Evolutionary conservation across 805 yeast species (phyloP).

Genomic region (Komagataella kurtzmanii): DNA sequence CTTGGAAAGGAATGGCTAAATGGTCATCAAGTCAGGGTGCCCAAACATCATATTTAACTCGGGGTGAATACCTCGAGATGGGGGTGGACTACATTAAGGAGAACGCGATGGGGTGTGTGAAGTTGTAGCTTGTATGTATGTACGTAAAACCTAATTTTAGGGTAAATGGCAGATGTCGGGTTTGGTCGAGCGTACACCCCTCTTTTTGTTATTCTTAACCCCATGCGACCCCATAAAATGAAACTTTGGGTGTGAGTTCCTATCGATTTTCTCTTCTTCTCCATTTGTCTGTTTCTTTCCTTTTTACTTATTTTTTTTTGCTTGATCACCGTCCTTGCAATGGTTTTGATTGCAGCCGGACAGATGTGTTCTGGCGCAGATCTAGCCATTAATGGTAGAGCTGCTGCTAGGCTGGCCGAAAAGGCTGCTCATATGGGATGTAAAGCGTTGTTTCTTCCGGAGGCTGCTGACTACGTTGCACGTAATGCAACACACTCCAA

Average conservation of each 20-base stretch:
- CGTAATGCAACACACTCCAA: constrained; percentile 53
- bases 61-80: constrained; percentile 69
- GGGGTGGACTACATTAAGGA: constrained; percentile 87
- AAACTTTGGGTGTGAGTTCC: not conserved
- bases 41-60: constrained; percentile 38
- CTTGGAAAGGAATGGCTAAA: constrained; percentile 91
- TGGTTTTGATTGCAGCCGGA: constrained; percentile 68
- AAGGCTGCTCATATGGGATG: constrained; percentile 51
- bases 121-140: constrained; percentile 4
- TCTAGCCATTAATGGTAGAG: constrained; percentile 41
- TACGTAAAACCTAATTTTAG: not conserved
- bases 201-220: not conserved
- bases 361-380: constrained; percentile 70
- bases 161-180: not conserved
- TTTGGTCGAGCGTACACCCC: not conserved
- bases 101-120: constrained; percentile 51
- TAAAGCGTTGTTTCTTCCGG: constrained; percentile 73
- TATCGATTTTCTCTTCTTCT: not conserved
- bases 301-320: constrained; percentile 4
- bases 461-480: constrained; percentile 84
- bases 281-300: constrained; percentile 18
- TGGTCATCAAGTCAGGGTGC: constrained; percentile 44
- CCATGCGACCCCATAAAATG: not conserved
- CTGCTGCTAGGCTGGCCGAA: constrained; percentile 46
- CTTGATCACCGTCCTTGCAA: constrained; percentile 7